phyloP scores from a whole-genome alignment of 352 stramenopile species.

The Pythium phragmiticola region DNA sequence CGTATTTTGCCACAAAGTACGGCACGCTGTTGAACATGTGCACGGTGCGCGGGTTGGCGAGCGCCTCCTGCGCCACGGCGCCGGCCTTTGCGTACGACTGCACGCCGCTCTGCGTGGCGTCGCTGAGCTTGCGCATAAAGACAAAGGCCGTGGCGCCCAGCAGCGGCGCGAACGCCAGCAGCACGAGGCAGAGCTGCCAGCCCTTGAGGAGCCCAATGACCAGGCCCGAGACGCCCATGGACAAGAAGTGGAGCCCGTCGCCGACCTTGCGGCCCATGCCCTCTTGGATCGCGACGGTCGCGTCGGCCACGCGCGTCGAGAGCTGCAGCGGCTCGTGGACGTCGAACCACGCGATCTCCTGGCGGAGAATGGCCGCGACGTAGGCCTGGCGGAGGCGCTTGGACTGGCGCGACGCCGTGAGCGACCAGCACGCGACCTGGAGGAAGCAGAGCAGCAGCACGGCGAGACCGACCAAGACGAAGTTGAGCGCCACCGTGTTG shows the following conservation, averaged over 20 bases:
- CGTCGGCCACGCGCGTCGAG: constrained; percentile 42
- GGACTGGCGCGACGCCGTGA: constrained; percentile 7
- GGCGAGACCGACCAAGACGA: background rate
- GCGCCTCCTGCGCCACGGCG: constrained; percentile 36
- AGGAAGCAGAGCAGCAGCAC: background rate
- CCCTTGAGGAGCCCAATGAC: constrained; percentile 38
- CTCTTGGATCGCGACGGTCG: constrained; percentile 25
- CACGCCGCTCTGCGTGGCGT: constrained; percentile 10
- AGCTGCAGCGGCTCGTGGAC: constrained; percentile 29
- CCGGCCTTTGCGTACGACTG: constrained; percentile 34
- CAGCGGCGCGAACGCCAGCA: constrained; percentile 39
- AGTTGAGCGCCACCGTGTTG: constrained; percentile 2
- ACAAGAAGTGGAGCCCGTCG: constrained; percentile 30
- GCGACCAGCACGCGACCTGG: constrained; percentile 9
- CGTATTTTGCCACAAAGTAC: constrained; percentile 31
- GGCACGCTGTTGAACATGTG: constrained; percentile 37
- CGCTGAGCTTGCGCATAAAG: background rate
- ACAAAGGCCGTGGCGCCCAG: constrained; percentile 25
- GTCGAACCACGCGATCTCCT: constrained; percentile 9
- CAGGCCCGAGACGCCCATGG: constrained; percentile 38
- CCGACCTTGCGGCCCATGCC: constrained; percentile 31
- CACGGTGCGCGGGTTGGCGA: constrained; percentile 43
- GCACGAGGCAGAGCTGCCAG: constrained; percentile 46
- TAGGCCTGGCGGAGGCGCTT: background rate
- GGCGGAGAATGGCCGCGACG: background rate